phyloP scores from a whole-genome alignment of 129 eudicot species.

The Dittrichia graveolens region DNA sequence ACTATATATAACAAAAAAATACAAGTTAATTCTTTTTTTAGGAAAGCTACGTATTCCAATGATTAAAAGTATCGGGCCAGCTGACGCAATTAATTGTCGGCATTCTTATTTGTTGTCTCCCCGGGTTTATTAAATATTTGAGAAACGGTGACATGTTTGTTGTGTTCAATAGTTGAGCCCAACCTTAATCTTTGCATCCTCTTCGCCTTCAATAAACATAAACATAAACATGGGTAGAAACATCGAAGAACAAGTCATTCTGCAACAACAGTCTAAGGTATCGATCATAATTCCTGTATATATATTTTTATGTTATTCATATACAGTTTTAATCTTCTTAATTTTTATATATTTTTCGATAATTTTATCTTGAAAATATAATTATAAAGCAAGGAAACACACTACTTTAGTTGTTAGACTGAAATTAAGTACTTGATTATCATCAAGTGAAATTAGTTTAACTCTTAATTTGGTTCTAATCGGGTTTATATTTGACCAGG shows the following conservation, averaged over 20 bases:
- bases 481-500: slow-evolving; percentile 19
- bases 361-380: no score
- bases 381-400: no score
- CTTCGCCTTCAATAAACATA: slow-evolving; percentile 22
- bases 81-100: slow-evolving; percentile 20
- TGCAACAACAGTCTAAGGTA: slow-evolving; percentile 52
- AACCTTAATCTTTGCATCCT: slow-evolving; percentile 21
- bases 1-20: no score
- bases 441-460: not conserved
- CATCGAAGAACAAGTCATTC: slow-evolving; percentile 50
- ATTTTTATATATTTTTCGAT: no score
- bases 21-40: no score
- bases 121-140: slow-evolving; percentile 19
- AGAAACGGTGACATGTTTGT: slow-evolving; percentile 32
- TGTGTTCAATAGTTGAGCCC: slow-evolving; percentile 36
- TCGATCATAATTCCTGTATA: not conserved
- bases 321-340: not conserved
- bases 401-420: not conserved
- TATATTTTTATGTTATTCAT: no score
- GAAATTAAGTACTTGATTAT: not conserved
- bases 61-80: slow-evolving; percentile 14
- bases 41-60: no score
- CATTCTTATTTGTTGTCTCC: slow-evolving; percentile 32
- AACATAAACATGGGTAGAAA: slow-evolving; percentile 65
- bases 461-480: not conserved